Evolutionary conservation across 2,329 filamentous ascomycete genomes (phyloP), one percentile per base, ranked within the genome.

Genomic region (Pseudogymnoascus verrucosus): DNA sequence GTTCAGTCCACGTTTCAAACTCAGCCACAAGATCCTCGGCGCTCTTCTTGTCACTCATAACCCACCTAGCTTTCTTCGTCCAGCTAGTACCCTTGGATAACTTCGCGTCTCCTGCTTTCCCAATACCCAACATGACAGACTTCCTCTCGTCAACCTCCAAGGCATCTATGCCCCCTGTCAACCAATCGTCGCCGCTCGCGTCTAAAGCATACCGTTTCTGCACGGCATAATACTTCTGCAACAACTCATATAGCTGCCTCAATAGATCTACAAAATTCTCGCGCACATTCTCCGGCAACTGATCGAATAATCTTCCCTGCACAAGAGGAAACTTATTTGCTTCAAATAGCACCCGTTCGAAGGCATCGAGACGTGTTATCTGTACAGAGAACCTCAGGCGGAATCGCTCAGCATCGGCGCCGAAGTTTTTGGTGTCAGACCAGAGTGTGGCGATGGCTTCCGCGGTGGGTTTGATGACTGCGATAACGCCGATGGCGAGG

Each of bases 201-300:
- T 10, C 26, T 10, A 54, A 54, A 6, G 47, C 14, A 31, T 54
- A 54, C n/a, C 47, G 23, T n/a, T 31, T 28, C 26, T 54, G 23
- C 26, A 54, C 47, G 16, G 31, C 47, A 12, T 54, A 54, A 28
- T 54, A 54, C 31, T 54, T 54, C 26, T 54, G 14, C 14, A 54
- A n/a, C 26, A 54, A 54, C 14, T 54, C 47, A 54, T 54, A 54
- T n/a, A 54, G 47, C 47, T 54, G 47, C n/a, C 14, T 54, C 47
- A 54, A 54, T 5, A 54, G 47, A 54, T 54, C 47, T 54, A 54
- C n/a, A 19, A 54, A 54, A 54, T 54, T 54, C 14, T 54, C 47
- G 16, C 26, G 31, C 7, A 54, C 47, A n/a, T 54, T 54, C 26
- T 54, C 26, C 11, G 47, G 47, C 8, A 54, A 31, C 14, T 54